Base-by-base conservation (phyloP, 1,284 basidiomycete genomes). In the Fomitiporia mediterranea region DNA sequence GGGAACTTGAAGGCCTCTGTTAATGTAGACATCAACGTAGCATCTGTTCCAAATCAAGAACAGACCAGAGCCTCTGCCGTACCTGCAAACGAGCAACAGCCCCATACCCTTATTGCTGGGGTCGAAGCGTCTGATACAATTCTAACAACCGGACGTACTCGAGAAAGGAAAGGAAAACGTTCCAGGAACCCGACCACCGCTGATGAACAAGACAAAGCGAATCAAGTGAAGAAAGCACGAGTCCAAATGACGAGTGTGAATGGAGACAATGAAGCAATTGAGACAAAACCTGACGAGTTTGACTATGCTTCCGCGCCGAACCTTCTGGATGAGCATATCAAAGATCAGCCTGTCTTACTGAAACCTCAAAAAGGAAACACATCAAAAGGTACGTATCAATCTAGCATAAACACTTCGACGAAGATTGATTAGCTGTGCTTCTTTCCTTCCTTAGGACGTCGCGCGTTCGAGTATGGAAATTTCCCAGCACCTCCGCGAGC, bases 261-360 rank as follows among this genome's bases (percentile, higher is more conserved):
- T 30, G 58, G 64, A 49, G 25, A 21, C 56, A 59, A 63, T 56
- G 57, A 52, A 30, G 49, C 57, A 62, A 40, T 53, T 37, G 57
- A 56, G 53, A 38, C 46, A 35, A 28, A 64, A 59, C 70, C 73
- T 42, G 79, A 78, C 46, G 74, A 74, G 37, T 94, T 94, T 66
- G 90, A 94, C 71, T 95, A 94, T 67, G 71, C 78, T 2, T 70
- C 75, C 3, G 82, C 80, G 39, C 82, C 88, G 8, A 93, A 92
- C 66, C 80, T 94, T 55, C 72, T 96, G 60, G 94, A 96, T 65
- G 79, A 75, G 50, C 53, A 61, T 40, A 61, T 62, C 28, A 71
- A 74, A 56, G 73, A 74, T 53, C 66, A 61, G 43, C 66, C 64
- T 58, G 63, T 70, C 42, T 68, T 63, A 57, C 68, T 65, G 63